Evolutionary conservation across 2,329 filamentous ascomycete genomes (phyloP).

Genomic region (Penicillium sclerotigenum): DNA sequence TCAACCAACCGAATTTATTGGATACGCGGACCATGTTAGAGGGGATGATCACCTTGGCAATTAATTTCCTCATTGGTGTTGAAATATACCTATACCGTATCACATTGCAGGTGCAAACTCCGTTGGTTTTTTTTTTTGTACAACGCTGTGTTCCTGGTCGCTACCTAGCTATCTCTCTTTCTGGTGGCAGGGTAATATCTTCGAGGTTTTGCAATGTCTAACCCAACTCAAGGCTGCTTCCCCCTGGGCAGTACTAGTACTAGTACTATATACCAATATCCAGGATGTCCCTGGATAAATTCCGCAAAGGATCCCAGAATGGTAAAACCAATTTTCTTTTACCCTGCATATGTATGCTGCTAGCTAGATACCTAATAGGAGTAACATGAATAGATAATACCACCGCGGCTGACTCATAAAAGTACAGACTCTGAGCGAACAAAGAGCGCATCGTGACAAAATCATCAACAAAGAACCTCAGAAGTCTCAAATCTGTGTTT

Average conservation of each 20-base stretch:
- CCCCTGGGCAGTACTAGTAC: no score
- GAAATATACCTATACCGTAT: neutral
- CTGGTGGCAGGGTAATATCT: neutral
- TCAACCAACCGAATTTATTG: neutral
- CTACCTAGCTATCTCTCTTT: neutral
- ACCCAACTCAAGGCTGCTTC: neutral
- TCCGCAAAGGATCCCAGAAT: neutral
- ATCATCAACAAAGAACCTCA: neutral
- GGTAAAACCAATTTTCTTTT: neutral
- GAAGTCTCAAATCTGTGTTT: neutral
- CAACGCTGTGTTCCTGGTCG: neutral
- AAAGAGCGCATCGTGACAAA: neutral
- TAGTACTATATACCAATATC: neutral
- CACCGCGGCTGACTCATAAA: neutral
- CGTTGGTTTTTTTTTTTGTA: neutral
- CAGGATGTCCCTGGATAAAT: neutral
- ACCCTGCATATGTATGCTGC: neutral
- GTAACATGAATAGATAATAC: neutral
- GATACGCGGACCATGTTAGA: neutral
- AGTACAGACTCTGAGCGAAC: neutral
- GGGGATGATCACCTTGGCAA: neutral
- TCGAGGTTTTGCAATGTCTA: no score
- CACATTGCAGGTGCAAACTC: neutral
- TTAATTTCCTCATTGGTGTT: neutral
- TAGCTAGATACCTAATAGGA: neutral